Base-by-base conservation (phyloP, 331 rosid species). In the Spiraea crenata region DNA sequence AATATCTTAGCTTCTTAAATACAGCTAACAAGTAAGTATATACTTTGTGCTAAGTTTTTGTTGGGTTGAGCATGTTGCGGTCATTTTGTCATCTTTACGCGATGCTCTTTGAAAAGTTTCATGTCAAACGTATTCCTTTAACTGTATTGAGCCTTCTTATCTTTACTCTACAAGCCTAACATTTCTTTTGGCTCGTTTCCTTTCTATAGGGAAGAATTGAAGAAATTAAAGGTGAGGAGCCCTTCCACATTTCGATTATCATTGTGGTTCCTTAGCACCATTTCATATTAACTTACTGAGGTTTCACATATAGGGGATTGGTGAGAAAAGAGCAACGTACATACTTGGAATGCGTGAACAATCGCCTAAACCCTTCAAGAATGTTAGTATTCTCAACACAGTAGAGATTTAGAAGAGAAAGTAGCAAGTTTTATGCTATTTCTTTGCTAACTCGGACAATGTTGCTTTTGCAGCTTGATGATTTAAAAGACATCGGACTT, bases 311-410 rank as follows among this genome's bases (percentile, higher is more conserved):
- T 35, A 93, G 99, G 95, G 97, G 31, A 91, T 93, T 57, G 96
- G 99, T 17, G 97, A 93, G 83, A 93, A 86, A 76, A 85, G 97
- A 76, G 92, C 97, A 61, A 79, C 86, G 38, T 82, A 8, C 63
- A 87, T 93, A 69, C 85, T 93, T 48, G 69, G 85, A 79, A 83
- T 86, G 40, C 96, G 96, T 20, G 85, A 85, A 55, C 92, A 87
- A 75, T 88, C 97, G 52, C 88, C 89, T 0, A 83, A 86, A 48
- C 90, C 91, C 41, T 91, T 91, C 74, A 89, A 87, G 75, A 87
- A 75, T 74, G 97, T 89, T 72, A 76, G 96, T 71, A 48, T 34
- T 45, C 15, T 48, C 16, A 48, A 14, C 16, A 13, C 19, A 15
- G 9, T 19, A 9, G 13, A 42, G 19, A 42, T 17, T 17, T 6